phyloP scores from a whole-genome alignment of 257 asterid species.

The Solanum ossicruentum region DNA sequence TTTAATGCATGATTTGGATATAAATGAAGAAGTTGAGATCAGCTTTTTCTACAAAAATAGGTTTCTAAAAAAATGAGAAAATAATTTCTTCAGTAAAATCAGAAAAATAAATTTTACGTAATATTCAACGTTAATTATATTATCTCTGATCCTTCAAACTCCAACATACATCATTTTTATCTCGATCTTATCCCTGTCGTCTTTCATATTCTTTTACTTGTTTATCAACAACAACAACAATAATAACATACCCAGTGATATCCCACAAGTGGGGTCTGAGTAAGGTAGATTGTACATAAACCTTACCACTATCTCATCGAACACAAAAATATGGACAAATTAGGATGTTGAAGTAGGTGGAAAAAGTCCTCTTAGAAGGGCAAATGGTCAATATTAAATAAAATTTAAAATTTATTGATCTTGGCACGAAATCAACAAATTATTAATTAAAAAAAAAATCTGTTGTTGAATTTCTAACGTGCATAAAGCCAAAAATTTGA shows the following conservation, averaged over 20 bases:
- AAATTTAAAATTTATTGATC: background rate
- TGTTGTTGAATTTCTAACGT: background rate
- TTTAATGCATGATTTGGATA: background rate
- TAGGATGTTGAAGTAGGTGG: background rate
- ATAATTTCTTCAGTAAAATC: too few relatives aligned
- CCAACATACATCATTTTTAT: too few relatives aligned
- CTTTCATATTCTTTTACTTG: too few relatives aligned
- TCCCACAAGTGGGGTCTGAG: too few relatives aligned
- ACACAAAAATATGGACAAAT: background rate
- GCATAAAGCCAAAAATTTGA: conserved; percentile 8
- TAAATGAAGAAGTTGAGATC: background rate
- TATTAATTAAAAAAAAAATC: background rate
- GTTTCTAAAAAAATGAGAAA: too few relatives aligned
- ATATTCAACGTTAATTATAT: background rate
- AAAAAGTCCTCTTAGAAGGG: background rate
- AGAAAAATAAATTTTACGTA: background rate
- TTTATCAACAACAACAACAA: too few relatives aligned
- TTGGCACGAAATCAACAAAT: background rate
- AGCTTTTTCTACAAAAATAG: background rate
- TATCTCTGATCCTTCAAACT: too few relatives aligned
- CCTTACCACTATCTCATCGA: too few relatives aligned
- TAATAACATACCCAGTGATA: too few relatives aligned
- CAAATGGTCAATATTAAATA: background rate
- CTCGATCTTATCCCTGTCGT: too few relatives aligned
- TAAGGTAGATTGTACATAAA: too few relatives aligned